Conservation (phyloP, 306 rosid genomes). For the Vachellia pachyceras region DNA sequence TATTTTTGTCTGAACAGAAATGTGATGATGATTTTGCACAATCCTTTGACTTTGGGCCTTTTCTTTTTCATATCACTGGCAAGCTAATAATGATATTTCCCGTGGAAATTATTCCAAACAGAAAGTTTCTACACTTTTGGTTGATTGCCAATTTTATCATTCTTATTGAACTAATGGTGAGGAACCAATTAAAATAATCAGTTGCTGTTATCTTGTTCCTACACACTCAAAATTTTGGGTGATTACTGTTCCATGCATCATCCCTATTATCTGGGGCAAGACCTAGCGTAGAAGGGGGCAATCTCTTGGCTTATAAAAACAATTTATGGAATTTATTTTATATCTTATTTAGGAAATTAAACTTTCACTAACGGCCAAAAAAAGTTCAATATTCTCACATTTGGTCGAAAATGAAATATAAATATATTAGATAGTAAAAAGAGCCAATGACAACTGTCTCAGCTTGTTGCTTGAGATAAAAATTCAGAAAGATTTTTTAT, state of each 20-base stretch:
- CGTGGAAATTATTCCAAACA: not conserved
- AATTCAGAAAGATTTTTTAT: too few relatives aligned
- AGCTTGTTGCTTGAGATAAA: not conserved
- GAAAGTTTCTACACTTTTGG: not conserved
- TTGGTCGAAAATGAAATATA: too few relatives aligned
- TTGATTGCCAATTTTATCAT: not conserved
- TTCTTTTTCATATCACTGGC: not conserved
- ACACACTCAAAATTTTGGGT: not conserved
- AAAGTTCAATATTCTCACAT: not conserved
- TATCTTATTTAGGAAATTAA: too few relatives aligned
- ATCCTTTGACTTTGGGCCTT: not conserved
- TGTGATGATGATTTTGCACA: not conserved
- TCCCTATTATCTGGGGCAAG: not conserved
- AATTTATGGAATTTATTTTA: too few relatives aligned
- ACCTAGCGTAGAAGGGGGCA: not conserved
- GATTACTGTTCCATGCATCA: not conserved
- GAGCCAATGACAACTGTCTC: not conserved
- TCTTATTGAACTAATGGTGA: not conserved
- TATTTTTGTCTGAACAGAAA: not conserved
- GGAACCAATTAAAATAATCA: not conserved
- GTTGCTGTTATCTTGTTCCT: not conserved
- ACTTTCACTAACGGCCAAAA: not conserved
- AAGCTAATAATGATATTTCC: not conserved
- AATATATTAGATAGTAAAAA: too few relatives aligned
- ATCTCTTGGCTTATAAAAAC: not conserved